phyloP scores from a whole-genome alignment of 148 eudicot genomes.

The Rhododendron kiyosumense region DNA sequence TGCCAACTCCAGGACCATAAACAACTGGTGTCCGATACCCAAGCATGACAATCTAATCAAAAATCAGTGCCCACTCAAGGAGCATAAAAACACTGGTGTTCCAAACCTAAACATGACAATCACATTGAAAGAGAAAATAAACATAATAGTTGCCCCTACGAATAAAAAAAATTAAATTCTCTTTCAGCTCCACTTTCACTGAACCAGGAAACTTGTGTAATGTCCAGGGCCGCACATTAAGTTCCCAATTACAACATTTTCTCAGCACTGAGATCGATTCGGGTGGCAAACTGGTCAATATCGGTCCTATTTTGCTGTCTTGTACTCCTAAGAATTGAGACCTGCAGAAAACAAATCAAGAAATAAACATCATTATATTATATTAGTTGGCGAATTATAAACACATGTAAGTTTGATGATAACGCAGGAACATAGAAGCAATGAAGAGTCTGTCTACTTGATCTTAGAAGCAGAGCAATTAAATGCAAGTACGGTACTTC shows the following conservation, averaged over 20 bases:
- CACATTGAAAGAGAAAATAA: background rate
- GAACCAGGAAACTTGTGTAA: background rate
- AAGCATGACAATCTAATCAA: background rate
- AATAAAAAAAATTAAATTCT: background rate
- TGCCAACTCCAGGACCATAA: background rate
- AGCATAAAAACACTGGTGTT: background rate
- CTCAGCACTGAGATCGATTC: slow-evolving; percentile 35
- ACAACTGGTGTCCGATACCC: background rate
- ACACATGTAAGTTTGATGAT: background rate
- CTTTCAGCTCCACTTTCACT: background rate
- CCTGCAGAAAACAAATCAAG: slow-evolving; percentile 35
- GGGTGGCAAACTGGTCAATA: slow-evolving; percentile 74
- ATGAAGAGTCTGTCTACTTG: background rate
- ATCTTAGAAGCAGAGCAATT: background rate
- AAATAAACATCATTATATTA: background rate
- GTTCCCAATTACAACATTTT: slow-evolving; percentile 7
- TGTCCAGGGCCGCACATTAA: background rate
- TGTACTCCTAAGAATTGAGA: slow-evolving; percentile 64
- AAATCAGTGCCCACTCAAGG: background rate
- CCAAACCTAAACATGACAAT: background rate
- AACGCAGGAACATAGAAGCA: background rate
- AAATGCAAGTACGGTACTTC: background rate
- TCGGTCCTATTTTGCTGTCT: slow-evolving; percentile 33
- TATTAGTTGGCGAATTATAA: background rate
- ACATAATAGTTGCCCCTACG: background rate